Percentiles rank a stretch among this genome's conserved stretches.
These are phyloP conservation scores for Niveomyces coronatus DNA, from an alignment of 2,329 filamentous ascomycete species.

Conservation along the genomic window DNA sequence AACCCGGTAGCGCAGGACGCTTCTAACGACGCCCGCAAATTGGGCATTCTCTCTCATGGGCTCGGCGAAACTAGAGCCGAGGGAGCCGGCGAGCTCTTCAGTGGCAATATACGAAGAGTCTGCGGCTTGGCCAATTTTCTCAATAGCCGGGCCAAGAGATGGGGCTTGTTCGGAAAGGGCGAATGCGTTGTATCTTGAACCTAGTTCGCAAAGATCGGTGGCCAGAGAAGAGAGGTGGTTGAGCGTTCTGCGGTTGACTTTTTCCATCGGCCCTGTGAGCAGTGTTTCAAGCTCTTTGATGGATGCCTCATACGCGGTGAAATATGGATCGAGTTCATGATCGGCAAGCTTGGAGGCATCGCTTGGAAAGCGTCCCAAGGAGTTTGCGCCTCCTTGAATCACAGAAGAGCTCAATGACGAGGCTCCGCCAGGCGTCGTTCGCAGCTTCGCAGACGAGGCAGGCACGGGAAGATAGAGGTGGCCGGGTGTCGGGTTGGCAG, in stretches of 20 bases:
- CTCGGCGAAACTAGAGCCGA: conserved; percentile 93
- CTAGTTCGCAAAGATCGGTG: conserved; percentile 82
- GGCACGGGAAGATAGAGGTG: conserved; percentile 85
- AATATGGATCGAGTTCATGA: conserved; percentile 90
- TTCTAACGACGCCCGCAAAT: conserved; percentile 88
- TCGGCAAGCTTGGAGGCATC: conserved; percentile 68
- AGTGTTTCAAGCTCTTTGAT: conserved; percentile 86
- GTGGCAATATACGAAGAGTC: conserved; percentile 95
- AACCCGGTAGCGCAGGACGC: conserved; percentile 78
- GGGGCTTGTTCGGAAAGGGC: conserved; percentile 86
- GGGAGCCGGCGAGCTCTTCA: conserved; percentile 73
- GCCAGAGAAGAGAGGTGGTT: conserved; percentile 76
- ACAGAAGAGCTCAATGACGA: conserved; percentile 26
- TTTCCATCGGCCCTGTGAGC: conserved; percentile 88
- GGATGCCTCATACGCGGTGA: conserved; percentile 83
- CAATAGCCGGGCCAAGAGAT: conserved; percentile 83
- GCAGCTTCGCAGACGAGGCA: conserved; percentile 75
- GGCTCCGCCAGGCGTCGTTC: conserved; percentile 36
- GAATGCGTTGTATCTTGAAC: conserved; percentile 94
- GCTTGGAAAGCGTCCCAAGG: conserved; percentile 73
- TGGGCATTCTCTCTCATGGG: conserved; percentile 97
- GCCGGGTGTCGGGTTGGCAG: conserved; percentile 81
- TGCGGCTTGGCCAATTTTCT: conserved; percentile 86
- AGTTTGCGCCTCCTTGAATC: conserved; percentile 38
- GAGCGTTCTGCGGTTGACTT: conserved; percentile 83